Conservation (phyloP, 371 early-diverging fungal species). For the Chytridium lagenaria region DNA sequence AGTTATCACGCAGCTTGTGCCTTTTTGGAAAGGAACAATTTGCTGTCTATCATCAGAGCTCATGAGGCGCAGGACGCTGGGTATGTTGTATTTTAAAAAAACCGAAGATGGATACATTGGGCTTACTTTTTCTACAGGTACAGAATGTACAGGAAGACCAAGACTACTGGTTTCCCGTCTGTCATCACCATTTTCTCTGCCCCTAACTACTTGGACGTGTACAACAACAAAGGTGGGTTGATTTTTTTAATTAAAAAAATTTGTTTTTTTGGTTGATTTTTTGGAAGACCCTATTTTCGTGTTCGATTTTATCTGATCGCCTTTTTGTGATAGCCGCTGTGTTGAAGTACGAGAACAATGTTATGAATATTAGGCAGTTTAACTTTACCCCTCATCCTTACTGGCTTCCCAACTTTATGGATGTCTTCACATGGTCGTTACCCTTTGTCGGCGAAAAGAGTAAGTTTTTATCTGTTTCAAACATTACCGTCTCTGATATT, state of each 20-base stretch:
- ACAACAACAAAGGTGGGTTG: constrained; percentile 97
- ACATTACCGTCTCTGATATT: background rate
- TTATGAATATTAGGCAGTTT: constrained; percentile 95
- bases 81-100: constrained; percentile 39
- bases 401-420: constrained; percentile 96
- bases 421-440: constrained; percentile 97
- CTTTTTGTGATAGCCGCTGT: constrained; percentile 74
- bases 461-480: constrained; percentile 44
- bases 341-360: constrained; percentile 94
- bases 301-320: background rate
- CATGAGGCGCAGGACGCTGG: constrained; percentile 99
- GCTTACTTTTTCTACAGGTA: constrained; percentile 54
- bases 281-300: background rate
- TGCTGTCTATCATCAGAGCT: constrained; percentile 93
- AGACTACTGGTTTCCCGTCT: constrained; percentile 91
- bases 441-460: constrained; percentile 99
- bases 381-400: constrained; percentile 88
- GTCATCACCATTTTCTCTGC: constrained; percentile 98
- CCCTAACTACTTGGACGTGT: constrained; percentile 96
- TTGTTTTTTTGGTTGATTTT: constrained; percentile 26
- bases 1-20: constrained; percentile 89
- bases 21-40: constrained; percentile 91
- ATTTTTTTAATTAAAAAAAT: too few species aligned
- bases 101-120: too few species aligned
- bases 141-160: constrained; percentile 93